These are phyloP conservation scores for Saccharomycopsis sp. DNA, from an alignment of 805 yeast species.

Conservation along the genomic window DNA sequence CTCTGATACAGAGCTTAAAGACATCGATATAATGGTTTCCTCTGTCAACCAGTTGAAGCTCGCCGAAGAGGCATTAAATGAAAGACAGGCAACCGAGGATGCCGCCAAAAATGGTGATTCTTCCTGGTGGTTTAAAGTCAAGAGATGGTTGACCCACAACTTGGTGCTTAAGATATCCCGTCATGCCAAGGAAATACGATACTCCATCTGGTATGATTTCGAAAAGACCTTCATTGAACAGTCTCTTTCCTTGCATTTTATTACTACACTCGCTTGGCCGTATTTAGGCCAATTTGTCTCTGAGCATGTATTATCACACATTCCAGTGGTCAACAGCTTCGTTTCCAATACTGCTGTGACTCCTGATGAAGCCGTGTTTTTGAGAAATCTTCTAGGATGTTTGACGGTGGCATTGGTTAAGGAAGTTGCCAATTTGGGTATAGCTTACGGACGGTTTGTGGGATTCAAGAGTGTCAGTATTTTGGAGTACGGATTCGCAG, in stretches of 20 bases:
- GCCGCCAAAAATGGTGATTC: too few species aligned
- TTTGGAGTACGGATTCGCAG: conserved; percentile 1
- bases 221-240: conserved; percentile 24
- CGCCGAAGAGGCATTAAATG: background rate
- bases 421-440: conserved; percentile 29
- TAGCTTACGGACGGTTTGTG: conserved; percentile 29
- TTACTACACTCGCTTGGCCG: conserved; percentile 33
- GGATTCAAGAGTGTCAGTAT: conserved; percentile 26
- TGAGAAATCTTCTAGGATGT: conserved; percentile 33
- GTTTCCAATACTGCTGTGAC: conserved; percentile 26
- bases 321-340: conserved; percentile 24
- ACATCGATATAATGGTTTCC: conserved; percentile 27
- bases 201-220: conserved; percentile 28
- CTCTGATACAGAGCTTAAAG: conserved; percentile 28
- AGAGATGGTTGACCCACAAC: background rate
- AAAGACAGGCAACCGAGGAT: background rate
- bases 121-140: background rate
- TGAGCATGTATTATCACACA: conserved; percentile 21
- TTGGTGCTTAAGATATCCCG: background rate
- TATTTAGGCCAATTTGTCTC: conserved; percentile 27
- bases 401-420: conserved; percentile 27
- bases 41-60: background rate
- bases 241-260: conserved; percentile 21
- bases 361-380: conserved; percentile 33
- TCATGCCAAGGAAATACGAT: conserved; percentile 26